phyloP scores from a whole-genome alignment of 192 early-diverging fungal species.

The Lobosporangium transversale region DNA sequence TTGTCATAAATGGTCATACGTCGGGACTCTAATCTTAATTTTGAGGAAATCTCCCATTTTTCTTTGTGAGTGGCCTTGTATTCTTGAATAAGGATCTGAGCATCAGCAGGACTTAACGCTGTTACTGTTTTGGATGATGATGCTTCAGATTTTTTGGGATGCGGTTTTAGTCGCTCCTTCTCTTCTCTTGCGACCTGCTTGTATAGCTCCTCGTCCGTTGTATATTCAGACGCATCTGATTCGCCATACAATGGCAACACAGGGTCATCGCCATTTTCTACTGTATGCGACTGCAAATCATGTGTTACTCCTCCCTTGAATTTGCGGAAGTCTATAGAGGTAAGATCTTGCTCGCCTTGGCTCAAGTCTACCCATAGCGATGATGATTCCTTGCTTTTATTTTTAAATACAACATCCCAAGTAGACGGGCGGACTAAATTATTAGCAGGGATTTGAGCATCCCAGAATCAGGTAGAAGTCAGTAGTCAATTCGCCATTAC shows the following conservation, averaged over 20 bases:
- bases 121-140: background rate
- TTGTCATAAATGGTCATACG: background rate
- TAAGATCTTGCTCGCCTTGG: constrained; percentile 4
- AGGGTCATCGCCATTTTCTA: background rate
- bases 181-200: constrained; percentile 38
- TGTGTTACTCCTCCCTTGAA: background rate
- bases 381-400: background rate
- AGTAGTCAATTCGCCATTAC: no score
- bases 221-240: constrained; percentile 42
- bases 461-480: no score
- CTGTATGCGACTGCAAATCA: background rate
- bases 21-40: background rate
- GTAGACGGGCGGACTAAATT: constrained; percentile 14
- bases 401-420: constrained; percentile 26
- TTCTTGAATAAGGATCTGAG: background rate
- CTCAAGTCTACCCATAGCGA: constrained; percentile 10
- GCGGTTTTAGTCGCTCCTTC: background rate
- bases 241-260: constrained; percentile 38
- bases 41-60: background rate
- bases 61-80: constrained; percentile 14
- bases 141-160: background rate
- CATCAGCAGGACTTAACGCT: background rate
- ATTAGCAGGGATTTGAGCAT: no score
- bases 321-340: constrained; percentile 27
- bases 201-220: constrained; percentile 39